These are phyloP conservation scores for Penicillium daleae DNA, from an alignment of 495 filamentous ascomycete genomes.

Conservation along the genomic window DNA sequence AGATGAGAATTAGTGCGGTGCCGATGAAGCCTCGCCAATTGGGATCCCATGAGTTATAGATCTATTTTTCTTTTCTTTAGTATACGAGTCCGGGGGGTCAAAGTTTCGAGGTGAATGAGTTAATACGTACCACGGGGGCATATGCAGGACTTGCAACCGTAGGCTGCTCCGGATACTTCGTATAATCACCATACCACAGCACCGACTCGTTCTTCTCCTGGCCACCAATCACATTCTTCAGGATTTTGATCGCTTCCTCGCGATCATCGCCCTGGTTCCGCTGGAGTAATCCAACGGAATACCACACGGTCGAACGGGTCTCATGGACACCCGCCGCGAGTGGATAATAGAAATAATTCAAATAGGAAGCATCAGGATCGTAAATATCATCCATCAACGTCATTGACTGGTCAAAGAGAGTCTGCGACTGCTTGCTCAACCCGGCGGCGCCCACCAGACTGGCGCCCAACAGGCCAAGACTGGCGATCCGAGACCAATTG, in stretches of 20 bases:
- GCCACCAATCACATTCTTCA: slow-evolving; percentile 42
- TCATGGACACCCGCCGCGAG: slow-evolving; percentile 29
- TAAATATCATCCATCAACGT: neutral
- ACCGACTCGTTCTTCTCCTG: slow-evolving; percentile 40
- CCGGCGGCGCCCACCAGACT: neutral
- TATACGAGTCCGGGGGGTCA: neutral
- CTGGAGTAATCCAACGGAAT: slow-evolving; percentile 42
- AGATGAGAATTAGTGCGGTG: slow-evolving; percentile 41
- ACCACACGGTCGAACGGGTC: slow-evolving; percentile 43
- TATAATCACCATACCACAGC: slow-evolving; percentile 48
- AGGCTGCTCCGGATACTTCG: slow-evolving; percentile 42
- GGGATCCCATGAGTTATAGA: slow-evolving; percentile 46
- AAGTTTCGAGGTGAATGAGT: too few relatives aligned
- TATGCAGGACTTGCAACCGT: slow-evolving; percentile 40
- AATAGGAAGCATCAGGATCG: slow-evolving; percentile 2
- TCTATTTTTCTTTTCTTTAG: slow-evolving; percentile 15
- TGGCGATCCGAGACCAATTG: slow-evolving; percentile 9
- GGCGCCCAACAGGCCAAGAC: slow-evolving; percentile 2
- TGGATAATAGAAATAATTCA: slow-evolving; percentile 6
- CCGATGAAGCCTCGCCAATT: slow-evolving; percentile 50
- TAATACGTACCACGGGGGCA: slow-evolving; percentile 25
- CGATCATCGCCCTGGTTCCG: slow-evolving; percentile 42
- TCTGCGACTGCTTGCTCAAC: slow-evolving; percentile 2
- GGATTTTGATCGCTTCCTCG: slow-evolving; percentile 39
- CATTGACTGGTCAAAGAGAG: slow-evolving; percentile 4